A percentile compares a stretch with the other conserved stretches of the same genome.
These are phyloP conservation scores for Citrus sp. DNA, from an alignment of 345 rosid species.

Conservation along the genomic window DNA sequence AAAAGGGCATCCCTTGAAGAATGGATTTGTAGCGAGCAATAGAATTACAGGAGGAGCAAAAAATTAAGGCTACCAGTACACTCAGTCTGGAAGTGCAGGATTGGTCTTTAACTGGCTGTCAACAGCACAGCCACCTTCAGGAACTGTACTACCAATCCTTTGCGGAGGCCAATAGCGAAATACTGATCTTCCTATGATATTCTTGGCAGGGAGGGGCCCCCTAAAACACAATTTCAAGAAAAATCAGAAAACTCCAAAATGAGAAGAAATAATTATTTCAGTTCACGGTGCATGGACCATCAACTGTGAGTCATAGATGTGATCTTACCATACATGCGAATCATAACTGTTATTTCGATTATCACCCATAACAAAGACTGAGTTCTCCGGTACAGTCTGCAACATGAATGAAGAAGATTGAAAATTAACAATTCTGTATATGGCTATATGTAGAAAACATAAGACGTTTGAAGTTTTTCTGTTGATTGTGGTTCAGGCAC, in stretches of 20 bases:
- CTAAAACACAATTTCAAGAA: conserved; percentile 26
- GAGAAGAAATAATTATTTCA: background rate
- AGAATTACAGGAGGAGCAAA: background rate
- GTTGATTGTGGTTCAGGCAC: background rate
- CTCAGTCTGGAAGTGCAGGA: background rate
- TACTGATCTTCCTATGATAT: conserved; percentile 87
- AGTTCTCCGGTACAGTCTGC: conserved; percentile 75
- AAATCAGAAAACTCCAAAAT: background rate
- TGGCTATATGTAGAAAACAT: background rate
- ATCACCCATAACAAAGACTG: conserved; percentile 97
- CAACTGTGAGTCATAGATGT: background rate
- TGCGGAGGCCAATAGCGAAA: conserved; percentile 94
- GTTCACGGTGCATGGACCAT: background rate
- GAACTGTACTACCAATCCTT: conserved; percentile 66
- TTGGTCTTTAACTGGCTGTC: conserved; percentile 41
- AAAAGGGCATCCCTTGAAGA: background rate
- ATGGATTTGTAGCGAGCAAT: conserved; percentile 1
- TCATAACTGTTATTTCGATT: conserved; percentile 96
- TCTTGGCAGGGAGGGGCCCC: conserved; percentile 92
- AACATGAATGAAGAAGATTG: background rate
- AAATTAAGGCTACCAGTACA: too few relatives aligned
- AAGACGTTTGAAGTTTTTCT: background rate
- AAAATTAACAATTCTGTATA: background rate
- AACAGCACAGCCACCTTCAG: conserved; percentile 61
- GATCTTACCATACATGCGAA: conserved; percentile 84